Conservation (phyloP, 371 early-diverging fungal species). For the Apophysomyces trapeziformis region DNA sequence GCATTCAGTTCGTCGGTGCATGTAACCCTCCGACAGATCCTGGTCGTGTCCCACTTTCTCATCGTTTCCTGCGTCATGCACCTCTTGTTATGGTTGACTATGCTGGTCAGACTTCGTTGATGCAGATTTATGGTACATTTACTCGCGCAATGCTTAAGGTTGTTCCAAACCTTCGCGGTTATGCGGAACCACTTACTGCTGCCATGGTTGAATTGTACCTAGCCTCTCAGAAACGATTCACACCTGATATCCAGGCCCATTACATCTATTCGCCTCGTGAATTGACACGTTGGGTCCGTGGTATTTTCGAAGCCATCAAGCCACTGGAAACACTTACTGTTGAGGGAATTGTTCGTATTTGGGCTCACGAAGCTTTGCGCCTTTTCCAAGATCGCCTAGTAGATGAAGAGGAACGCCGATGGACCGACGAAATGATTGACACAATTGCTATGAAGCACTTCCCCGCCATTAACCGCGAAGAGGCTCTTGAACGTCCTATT, state of each 20-base stretch:
- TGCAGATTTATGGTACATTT: constrained; percentile 96
- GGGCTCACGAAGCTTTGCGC: constrained; percentile 98
- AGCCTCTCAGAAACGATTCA: constrained; percentile 89
- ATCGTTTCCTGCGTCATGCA: constrained; percentile 96
- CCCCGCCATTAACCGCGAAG: constrained; percentile 75
- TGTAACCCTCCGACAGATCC: constrained; percentile 99
- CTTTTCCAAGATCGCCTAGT: constrained; percentile 98
- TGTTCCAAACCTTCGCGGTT: constrained; percentile 91
- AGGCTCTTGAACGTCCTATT: constrained; percentile 89
- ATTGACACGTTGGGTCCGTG: constrained; percentile 97
- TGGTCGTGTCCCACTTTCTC: constrained; percentile 95
- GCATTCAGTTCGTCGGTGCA: constrained; percentile 98
- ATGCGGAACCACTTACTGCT: constrained; percentile 89
- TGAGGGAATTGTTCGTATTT: constrained; percentile 92
- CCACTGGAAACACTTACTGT: constrained; percentile 81
- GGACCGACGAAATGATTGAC: constrained; percentile 93
- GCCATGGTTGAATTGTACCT: constrained; percentile 98
- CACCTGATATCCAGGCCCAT: constrained; percentile 97
- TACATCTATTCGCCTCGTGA: constrained; percentile 99
- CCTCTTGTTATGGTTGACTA: constrained; percentile 98
- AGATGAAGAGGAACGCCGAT: constrained; percentile 83
- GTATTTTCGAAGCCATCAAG: constrained; percentile 94
- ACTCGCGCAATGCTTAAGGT: constrained; percentile 93
- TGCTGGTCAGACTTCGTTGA: constrained; percentile 91
- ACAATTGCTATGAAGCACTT: constrained; percentile 87